phyloP scores from a whole-genome alignment of 2,329 filamentous ascomycete species.

The Alternaria rosae region DNA sequence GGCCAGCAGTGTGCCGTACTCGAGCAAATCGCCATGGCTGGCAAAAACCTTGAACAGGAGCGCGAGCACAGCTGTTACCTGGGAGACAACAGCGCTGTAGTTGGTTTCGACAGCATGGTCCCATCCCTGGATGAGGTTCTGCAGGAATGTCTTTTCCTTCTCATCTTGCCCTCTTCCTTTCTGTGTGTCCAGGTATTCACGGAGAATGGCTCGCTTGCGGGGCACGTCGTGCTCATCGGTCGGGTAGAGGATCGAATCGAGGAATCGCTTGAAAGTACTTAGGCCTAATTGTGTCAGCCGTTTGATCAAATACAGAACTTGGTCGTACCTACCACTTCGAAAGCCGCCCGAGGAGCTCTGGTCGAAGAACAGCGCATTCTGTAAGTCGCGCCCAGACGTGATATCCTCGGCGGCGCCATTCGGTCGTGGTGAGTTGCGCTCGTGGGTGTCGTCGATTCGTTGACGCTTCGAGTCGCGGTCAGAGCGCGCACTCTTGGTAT shows the following conservation, averaged over 20 bases:
- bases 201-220: conserved; percentile 66
- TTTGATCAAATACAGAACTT: neutral
- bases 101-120: conserved; percentile 79
- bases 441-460: conserved; percentile 33
- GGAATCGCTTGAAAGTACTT: conserved; percentile 73
- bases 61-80: conserved; percentile 80
- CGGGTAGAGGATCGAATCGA: conserved; percentile 68
- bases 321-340: conserved; percentile 34
- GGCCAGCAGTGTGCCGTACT: conserved; percentile 79
- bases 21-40: conserved; percentile 73
- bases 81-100: conserved; percentile 81
- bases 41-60: conserved; percentile 82
- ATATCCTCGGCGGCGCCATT: conserved; percentile 39
- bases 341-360: conserved; percentile 42
- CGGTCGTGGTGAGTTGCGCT: conserved; percentile 34
- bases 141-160: conserved; percentile 70
- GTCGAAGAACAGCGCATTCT: conserved; percentile 48
- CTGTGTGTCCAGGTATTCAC: conserved; percentile 72
- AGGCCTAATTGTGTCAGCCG: conserved; percentile 59
- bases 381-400: conserved; percentile 44
- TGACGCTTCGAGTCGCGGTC: conserved; percentile 44
- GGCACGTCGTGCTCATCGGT: conserved; percentile 58
- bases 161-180: conserved; percentile 59
- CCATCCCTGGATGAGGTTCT: conserved; percentile 88
- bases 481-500: conserved; percentile 26